phyloP scores from a whole-genome alignment of 78 protist species.

The Dictyostelium citrinum region DNA sequence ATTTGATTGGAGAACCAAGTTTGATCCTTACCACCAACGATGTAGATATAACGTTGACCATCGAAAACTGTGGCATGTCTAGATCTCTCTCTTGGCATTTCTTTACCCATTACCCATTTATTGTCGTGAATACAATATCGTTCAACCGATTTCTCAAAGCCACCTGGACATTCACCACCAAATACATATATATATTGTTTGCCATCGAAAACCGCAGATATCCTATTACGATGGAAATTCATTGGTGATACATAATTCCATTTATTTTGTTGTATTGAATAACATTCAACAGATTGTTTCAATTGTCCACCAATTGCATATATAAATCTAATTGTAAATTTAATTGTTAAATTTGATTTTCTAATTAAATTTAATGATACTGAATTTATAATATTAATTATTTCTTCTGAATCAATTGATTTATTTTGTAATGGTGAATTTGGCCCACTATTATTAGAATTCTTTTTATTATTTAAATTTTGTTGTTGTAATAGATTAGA shows the following conservation, averaged over 20 bases:
- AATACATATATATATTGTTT: slow-evolving; percentile 46
- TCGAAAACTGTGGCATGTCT: slow-evolving; percentile 56
- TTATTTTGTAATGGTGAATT: not conserved
- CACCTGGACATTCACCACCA: slow-evolving; percentile 61
- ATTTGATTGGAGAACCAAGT: slow-evolving; percentile 50
- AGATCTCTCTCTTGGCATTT: slow-evolving; percentile 52
- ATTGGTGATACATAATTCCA: slow-evolving; percentile 29
- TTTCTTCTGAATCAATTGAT: not conserved
- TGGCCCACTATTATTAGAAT: not conserved
- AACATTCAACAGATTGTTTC: slow-evolving; percentile 47
- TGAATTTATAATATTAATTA: not conserved
- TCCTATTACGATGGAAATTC: slow-evolving; percentile 23
- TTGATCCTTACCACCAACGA: slow-evolving; percentile 67
- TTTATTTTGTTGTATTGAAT: slow-evolving; percentile 35
- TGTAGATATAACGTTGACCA: slow-evolving; percentile 62
- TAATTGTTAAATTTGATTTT: slow-evolving; percentile 13
- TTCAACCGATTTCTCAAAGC: slow-evolving; percentile 32
- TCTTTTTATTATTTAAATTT: not conserved
- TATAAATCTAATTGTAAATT: slow-evolving; percentile 36
- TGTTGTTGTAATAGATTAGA: not conserved
- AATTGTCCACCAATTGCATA: slow-evolving; percentile 69
- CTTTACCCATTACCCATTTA: slow-evolving; percentile 24
- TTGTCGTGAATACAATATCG: slow-evolving; percentile 32
- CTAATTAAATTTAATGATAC: not conserved
- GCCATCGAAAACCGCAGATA: slow-evolving; percentile 36